Base-by-base conservation (phyloP, 345 rosid genomes). In the Erysimum cheiranthoides region DNA sequence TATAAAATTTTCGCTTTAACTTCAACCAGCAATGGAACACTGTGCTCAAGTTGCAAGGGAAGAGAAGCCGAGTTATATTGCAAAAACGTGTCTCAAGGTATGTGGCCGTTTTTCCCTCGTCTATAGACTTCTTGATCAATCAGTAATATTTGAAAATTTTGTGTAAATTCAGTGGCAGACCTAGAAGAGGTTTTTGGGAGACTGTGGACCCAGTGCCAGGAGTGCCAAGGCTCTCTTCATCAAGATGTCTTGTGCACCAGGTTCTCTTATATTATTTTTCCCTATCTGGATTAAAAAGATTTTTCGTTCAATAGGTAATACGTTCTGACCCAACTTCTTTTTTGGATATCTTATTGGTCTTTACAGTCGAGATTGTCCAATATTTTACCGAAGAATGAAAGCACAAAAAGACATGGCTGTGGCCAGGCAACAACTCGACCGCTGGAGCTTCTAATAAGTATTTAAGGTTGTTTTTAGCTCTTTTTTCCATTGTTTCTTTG, bases 221-320 rank as follows among this genome's bases (percentile, higher is more conserved):
- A 92, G 68, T 95, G 99, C 80, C 98, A 90, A 80, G 98, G 98
- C 61, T 95, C 98, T 59, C 99, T 95, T 78, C 99, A 92, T 82
- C 98, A 92, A 86, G 97, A 95, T 83, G 97, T 95, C 47, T 94
- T 92, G 35, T 95, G 99, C 80, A 90, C 98, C 27, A 90, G 98
- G 99, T 95, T 77, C 62, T 62, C 49, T 36, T 53, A n/a, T 43
- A 59, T 38, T 11, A 13, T 18, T 8, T 32, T 57, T 21, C 21
- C 5, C 14, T 42, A 25, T 38, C 17, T 25, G 1, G 9, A 35
- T 16, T 4, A 4, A 2, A 4, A 13, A 21, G 5, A 13, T 42
- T 38, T 32, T 17, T 36, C 28, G n/a, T 60, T 30, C 47, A 6
- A 13, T 25, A 54, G 30, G 38, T 68, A 6, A 18, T 40, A 59